Evolutionary conservation across 345 rosid species (phyloP).

Genomic region (Syzygium oleosum): DNA sequence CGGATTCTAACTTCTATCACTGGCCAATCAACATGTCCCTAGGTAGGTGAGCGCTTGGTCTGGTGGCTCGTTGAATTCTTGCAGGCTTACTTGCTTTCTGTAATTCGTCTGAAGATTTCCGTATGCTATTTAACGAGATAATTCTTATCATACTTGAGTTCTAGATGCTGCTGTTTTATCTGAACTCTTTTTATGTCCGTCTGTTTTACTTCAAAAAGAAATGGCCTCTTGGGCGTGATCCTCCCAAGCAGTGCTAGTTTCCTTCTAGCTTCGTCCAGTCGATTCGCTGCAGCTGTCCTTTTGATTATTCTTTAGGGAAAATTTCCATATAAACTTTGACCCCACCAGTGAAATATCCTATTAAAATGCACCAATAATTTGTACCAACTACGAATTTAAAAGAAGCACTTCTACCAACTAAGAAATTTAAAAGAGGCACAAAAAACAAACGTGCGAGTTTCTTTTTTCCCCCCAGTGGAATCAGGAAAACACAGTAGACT

Average conservation of each 20-base stretch:
- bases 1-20: not conserved
- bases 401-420: not conserved
- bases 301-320: not conserved
- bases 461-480: not conserved
- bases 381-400: not conserved
- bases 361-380: not conserved
- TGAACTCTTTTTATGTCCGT: not conserved
- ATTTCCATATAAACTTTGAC: not conserved
- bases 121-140: not conserved
- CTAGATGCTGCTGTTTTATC: not conserved
- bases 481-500: not conserved
- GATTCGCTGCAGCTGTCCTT: no score
- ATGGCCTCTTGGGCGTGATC: not conserved
- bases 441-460: not conserved
- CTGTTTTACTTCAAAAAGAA: not conserved
- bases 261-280: no score
- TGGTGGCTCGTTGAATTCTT: not conserved
- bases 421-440: no score
- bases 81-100: not conserved
- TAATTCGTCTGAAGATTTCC: not conserved
- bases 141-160: not conserved
- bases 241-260: no score
- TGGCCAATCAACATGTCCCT: not conserved
- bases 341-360: not conserved
- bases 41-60: not conserved